Conservation (phyloP, 2,329 filamentous ascomycete genomes). For the Penicillium brevicompactum region DNA sequence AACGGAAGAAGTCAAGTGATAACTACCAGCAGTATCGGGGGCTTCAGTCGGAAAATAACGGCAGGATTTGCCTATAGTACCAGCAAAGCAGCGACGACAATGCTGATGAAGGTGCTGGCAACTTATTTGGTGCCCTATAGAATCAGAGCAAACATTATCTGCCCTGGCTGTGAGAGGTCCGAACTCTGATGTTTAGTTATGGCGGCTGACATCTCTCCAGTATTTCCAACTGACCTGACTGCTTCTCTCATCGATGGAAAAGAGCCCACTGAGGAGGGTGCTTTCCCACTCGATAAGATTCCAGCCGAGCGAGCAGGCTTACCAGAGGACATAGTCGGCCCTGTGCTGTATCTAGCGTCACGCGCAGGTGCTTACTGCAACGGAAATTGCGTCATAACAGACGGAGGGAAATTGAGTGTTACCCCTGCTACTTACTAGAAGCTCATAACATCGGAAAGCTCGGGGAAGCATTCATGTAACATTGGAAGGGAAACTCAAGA, state of each 20-base stretch:
- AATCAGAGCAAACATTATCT: constrained; percentile 26
- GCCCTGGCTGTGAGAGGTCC: not conserved
- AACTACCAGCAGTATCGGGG: constrained; percentile 22
- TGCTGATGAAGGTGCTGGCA: constrained; percentile 15
- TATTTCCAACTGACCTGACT: constrained; percentile 6
- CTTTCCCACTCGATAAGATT: constrained; percentile 2
- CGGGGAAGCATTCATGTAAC: too few relatives aligned
- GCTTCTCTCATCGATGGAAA: not conserved
- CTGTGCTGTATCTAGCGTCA: constrained; percentile 54
- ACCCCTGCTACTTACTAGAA: not conserved
- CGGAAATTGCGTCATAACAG: constrained; percentile 53
- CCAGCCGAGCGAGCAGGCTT: constrained; percentile 33
- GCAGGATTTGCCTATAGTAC: constrained; percentile 19
- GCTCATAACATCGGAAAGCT: too few relatives aligned
- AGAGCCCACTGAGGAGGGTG: constrained; percentile 7
- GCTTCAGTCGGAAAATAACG: constrained; percentile 23
- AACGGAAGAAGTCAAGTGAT: constrained; percentile 27
- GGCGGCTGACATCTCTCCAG: not conserved
- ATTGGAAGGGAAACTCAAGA: too few relatives aligned
- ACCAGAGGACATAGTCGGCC: constrained; percentile 53
- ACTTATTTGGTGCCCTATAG: not conserved
- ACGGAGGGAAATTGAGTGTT: constrained; percentile 36
- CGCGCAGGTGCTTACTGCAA: constrained; percentile 57
- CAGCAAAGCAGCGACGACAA: constrained; percentile 25
- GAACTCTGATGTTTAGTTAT: constrained; percentile 16